These are phyloP conservation scores for Rosa chinensis DNA, from an alignment of 306 rosid species.

Conservation along the genomic window DNA sequence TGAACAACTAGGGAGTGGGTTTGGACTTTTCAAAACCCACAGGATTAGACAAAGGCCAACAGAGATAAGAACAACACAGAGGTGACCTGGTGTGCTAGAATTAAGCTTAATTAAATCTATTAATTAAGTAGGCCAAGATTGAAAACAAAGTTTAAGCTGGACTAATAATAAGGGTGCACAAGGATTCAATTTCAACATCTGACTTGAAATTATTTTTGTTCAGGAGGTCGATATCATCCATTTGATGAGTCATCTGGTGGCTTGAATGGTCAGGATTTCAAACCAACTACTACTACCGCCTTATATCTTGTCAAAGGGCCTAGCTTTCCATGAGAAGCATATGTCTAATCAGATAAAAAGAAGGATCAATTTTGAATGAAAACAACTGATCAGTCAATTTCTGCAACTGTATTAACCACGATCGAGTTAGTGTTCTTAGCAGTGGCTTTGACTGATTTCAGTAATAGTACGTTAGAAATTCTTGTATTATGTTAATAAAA, in stretches of 20 bases:
- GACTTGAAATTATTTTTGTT: neutral
- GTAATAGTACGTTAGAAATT: neutral
- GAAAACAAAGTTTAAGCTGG: slow-evolving; percentile 17
- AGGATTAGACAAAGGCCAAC: slow-evolving; percentile 8
- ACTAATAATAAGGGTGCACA: neutral
- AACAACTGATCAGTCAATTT: neutral
- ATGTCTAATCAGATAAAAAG: neutral
- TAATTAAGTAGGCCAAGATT: slow-evolving; percentile 15
- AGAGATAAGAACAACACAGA: slow-evolving; percentile 35
- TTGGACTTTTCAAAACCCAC: slow-evolving; percentile 57
- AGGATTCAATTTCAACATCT: neutral
- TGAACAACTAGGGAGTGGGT: neutral
- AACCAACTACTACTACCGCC: neutral
- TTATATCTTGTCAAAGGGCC: neutral
- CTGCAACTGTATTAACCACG: neutral
- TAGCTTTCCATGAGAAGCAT: neutral
- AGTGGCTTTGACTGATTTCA: neutral
- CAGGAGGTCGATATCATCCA: neutral
- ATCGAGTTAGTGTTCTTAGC: neutral
- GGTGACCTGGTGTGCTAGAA: neutral
- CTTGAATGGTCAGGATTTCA: neutral
- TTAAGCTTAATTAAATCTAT: neutral
- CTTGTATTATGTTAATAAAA: neutral
- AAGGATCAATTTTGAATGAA: neutral
- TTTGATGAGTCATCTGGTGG: slow-evolving; percentile 1